Evolutionary conservation across 2,329 filamentous ascomycete species (phyloP).

Genomic region (Aspergillus latus): DNA sequence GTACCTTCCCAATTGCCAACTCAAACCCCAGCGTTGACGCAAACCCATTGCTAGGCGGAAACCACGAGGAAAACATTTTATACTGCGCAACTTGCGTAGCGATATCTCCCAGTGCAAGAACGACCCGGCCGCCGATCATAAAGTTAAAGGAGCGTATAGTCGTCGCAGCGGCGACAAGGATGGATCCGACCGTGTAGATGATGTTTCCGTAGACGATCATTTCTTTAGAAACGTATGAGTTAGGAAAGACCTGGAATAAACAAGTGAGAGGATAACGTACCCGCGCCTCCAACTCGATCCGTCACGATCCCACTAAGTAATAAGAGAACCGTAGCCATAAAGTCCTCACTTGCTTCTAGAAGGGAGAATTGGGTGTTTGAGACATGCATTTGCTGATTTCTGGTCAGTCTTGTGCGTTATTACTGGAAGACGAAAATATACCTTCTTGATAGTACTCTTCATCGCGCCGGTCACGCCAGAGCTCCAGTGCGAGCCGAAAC

Average conservation of each 20-base stretch:
- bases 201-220: slow-evolving; percentile 62
- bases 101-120: slow-evolving; percentile 61
- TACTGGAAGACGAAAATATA: not conserved
- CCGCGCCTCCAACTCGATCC: slow-evolving; percentile 59
- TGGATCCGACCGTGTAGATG: slow-evolving; percentile 59
- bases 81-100: slow-evolving; percentile 65
- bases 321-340: slow-evolving; percentile 60
- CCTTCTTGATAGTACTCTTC: slow-evolving; percentile 62
- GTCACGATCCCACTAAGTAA: slow-evolving; percentile 57
- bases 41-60: slow-evolving; percentile 61
- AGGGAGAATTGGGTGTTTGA: slow-evolving; percentile 61
- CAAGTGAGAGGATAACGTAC: slow-evolving; percentile 27
- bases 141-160: slow-evolving; percentile 58
- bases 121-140: slow-evolving; percentile 59
- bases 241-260: not conserved
- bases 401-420: too few relatives aligned
- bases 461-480: slow-evolving; percentile 61
- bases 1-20: slow-evolving; percentile 56
- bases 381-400: slow-evolving; percentile 52
- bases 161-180: slow-evolving; percentile 59
- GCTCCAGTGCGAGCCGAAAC: slow-evolving; percentile 62
- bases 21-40: slow-evolving; percentile 62
- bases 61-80: slow-evolving; percentile 66
- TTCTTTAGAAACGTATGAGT: slow-evolving; percentile 25
- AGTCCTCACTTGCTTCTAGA: slow-evolving; percentile 61